Evolutionary conservation across 306 rosid genomes (phyloP).

Genomic region (Arachis hypogaea): DNA sequence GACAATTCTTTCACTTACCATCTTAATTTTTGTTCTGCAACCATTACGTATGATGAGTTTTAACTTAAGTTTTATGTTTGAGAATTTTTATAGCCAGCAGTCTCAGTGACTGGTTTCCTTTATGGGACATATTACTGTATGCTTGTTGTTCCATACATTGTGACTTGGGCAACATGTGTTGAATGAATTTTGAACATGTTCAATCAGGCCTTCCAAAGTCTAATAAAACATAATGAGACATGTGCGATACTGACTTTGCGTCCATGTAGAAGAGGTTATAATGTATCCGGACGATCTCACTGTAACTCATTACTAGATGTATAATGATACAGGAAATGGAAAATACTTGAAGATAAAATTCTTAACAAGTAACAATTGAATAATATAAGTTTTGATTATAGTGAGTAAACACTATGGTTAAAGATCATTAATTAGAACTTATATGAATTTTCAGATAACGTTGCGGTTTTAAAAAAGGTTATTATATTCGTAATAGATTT

Average conservation of each 20-base stretch:
- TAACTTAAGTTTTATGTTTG: slow-evolving; percentile 32
- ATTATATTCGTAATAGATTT: no score
- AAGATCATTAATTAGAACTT: no score
- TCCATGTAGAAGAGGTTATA: no score
- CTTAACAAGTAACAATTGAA: no score
- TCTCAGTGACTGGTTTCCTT: slow-evolving; percentile 24
- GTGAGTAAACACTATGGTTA: no score
- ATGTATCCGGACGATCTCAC: no score
- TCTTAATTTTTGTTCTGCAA: slow-evolving; percentile 34
- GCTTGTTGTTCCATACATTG: slow-evolving; percentile 27
- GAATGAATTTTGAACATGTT: slow-evolving; percentile 24
- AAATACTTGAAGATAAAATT: no score
- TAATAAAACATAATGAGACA: slow-evolving; percentile 30
- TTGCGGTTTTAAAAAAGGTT: no score
- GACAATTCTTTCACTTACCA: slow-evolving; percentile 37
- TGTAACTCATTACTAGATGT: no score
- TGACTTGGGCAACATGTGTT: slow-evolving; percentile 35
- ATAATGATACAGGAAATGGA: no score
- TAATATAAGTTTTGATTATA: no score
- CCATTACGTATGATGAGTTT: slow-evolving; percentile 26
- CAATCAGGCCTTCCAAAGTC: slow-evolving; percentile 37
- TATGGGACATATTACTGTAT: slow-evolving; percentile 11
- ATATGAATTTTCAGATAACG: no score
- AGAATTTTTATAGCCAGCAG: slow-evolving; percentile 27
- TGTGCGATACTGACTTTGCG: slow-evolving; percentile 28